These are phyloP conservation scores for Cystobasidium pallidum DNA, from an alignment of 1,284 basidiomycete genomes.

Conservation along the genomic window DNA sequence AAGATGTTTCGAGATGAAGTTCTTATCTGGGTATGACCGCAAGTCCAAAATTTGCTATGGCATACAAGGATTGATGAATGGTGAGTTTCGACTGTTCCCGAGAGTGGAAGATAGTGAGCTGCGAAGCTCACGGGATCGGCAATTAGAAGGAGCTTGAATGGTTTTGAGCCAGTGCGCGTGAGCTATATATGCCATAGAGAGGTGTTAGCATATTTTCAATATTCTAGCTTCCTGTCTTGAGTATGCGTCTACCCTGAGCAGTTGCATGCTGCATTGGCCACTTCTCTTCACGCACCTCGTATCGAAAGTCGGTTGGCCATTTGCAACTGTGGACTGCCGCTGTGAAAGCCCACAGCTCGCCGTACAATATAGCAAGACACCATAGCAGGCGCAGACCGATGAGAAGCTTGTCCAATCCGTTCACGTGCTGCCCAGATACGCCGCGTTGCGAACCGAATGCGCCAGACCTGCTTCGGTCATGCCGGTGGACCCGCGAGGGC, in stretches of 20 bases:
- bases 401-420: slow-evolving; percentile 18
- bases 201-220: neutral
- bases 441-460: slow-evolving; percentile 3
- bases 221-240: neutral
- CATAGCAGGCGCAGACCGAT: slow-evolving; percentile 16
- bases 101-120: neutral
- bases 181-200: neutral
- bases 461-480: slow-evolving; percentile 31
- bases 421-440: slow-evolving; percentile 1
- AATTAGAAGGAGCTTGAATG: slow-evolving; percentile 70
- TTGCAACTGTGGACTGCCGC: slow-evolving; percentile 59
- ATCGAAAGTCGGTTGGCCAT: slow-evolving; percentile 61
- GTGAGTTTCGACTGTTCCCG: too few relatives aligned
- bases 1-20: slow-evolving; percentile 56
- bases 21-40: slow-evolving; percentile 59
- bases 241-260: too few relatives aligned
- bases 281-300: slow-evolving; percentile 53
- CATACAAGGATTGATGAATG: too few relatives aligned
- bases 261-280: neutral
- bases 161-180: slow-evolving; percentile 49
- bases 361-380: slow-evolving; percentile 33
- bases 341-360: slow-evolving; percentile 34
- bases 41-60: slow-evolving; percentile 66
- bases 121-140: slow-evolving; percentile 64
- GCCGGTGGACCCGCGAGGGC: slow-evolving; percentile 18